phyloP scores from a whole-genome alignment of 2,329 filamentous ascomycete species.

The Paecilomyces fulvus region DNA sequence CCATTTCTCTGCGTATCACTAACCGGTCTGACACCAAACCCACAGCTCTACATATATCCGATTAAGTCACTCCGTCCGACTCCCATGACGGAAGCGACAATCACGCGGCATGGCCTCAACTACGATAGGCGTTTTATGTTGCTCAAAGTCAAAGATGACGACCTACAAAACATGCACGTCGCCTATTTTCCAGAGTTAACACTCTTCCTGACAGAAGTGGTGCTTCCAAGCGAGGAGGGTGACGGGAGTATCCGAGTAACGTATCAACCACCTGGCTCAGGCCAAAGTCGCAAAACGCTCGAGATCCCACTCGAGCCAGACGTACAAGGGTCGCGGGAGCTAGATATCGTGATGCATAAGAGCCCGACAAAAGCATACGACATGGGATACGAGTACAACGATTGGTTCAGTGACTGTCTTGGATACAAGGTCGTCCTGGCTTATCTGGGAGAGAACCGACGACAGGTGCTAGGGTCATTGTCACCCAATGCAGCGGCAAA shows the following conservation, averaged over 20 bases:
- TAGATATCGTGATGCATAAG: slow-evolving; percentile 51
- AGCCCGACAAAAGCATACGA: slow-evolving; percentile 53
- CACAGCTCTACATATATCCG: slow-evolving; percentile 61
- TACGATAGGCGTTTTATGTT: slow-evolving; percentile 67
- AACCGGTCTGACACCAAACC: neutral
- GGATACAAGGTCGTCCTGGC: slow-evolving; percentile 54
- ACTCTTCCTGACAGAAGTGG: slow-evolving; percentile 55
- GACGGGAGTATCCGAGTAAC: slow-evolving; percentile 33
- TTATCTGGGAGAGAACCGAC: slow-evolving; percentile 55
- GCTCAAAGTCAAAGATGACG: slow-evolving; percentile 38
- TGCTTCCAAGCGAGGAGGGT: slow-evolving; percentile 16
- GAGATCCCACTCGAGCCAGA: slow-evolving; percentile 52
- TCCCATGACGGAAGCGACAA: slow-evolving; percentile 42
- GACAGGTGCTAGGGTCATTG: slow-evolving; percentile 55
- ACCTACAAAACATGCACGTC: slow-evolving; percentile 53
- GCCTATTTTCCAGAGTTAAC: slow-evolving; percentile 50
- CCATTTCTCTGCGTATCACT: neutral
- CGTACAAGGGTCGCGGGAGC: slow-evolving; percentile 34
- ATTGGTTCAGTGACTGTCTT: slow-evolving; percentile 61
- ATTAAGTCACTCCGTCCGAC: slow-evolving; percentile 64
- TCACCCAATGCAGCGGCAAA: slow-evolving; percentile 34
- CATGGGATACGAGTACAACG: slow-evolving; percentile 53
- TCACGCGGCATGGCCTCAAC: slow-evolving; percentile 54
- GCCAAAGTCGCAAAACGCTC: slow-evolving; percentile 29
- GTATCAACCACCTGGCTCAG: slow-evolving; percentile 22